phyloP scores from a whole-genome alignment of 192 early-diverging fungal species.

The Linnemannia hyalina region DNA sequence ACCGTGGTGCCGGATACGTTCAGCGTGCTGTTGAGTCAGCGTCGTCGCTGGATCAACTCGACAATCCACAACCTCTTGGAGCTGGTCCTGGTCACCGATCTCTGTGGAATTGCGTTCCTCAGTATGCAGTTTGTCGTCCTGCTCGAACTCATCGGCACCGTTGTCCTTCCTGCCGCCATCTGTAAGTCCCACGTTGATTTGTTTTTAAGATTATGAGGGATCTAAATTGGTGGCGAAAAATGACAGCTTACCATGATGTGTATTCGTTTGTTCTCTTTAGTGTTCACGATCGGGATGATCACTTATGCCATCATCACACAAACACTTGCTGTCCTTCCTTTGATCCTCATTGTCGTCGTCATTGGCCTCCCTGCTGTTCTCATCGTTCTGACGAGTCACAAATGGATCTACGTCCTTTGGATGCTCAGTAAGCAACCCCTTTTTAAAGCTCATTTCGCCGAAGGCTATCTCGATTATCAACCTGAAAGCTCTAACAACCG shows the following conservation, averaged over 20 bases:
- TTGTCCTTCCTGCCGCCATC: conserved; percentile 77
- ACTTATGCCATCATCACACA: conserved; percentile 56
- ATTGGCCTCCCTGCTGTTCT: conserved; percentile 80
- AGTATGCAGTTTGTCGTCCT: conserved; percentile 90
- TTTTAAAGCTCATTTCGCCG: not conserved
- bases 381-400: conserved; percentile 79
- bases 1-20: conserved; percentile 89
- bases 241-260: not conserved
- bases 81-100: conserved; percentile 86
- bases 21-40: conserved; percentile 87
- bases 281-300: conserved; percentile 68
- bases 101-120: conserved; percentile 91
- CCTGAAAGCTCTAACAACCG: not conserved
- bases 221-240: no score
- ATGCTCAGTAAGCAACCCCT: conserved; percentile 64
- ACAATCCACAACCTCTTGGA: conserved; percentile 93
- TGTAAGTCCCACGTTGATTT: conserved; percentile 48
- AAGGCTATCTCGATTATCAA: not conserved
- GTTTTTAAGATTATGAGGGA: conserved; percentile 1
- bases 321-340: conserved; percentile 67
- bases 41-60: conserved; percentile 96
- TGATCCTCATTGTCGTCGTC: conserved; percentile 72
- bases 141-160: conserved; percentile 80
- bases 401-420: conserved; percentile 79
- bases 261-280: conserved; percentile 1